A percentile compares a stretch with the other conserved stretches of the same genome.
phyloP scores from a whole-genome alignment of 2,329 filamentous ascomycete genomes.

The Fusarium bulbicola region DNA sequence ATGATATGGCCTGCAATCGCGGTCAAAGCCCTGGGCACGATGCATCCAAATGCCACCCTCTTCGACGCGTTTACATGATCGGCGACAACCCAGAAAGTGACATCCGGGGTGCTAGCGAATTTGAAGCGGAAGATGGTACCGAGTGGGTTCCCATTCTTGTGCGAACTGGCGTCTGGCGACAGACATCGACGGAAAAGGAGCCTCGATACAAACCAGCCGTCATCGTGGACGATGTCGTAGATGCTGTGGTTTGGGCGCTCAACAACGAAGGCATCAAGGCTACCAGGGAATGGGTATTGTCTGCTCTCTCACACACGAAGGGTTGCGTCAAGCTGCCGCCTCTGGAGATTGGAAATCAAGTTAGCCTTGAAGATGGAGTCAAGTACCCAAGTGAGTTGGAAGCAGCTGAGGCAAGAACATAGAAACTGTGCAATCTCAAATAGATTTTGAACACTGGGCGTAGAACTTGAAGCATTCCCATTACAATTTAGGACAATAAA shows the following conservation, averaged over 20 bases:
- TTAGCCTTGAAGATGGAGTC: not conserved
- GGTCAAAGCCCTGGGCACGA: slow-evolving; percentile 20
- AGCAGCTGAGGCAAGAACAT: slow-evolving; percentile 32
- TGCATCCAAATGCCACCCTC: slow-evolving; percentile 52
- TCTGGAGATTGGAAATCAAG: slow-evolving; percentile 16
- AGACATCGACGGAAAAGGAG: slow-evolving; percentile 50
- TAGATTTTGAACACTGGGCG: not conserved
- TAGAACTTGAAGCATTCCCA: too few relatives aligned
- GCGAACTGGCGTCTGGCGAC: slow-evolving; percentile 77
- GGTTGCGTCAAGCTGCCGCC: slow-evolving; percentile 40
- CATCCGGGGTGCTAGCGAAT: slow-evolving; percentile 86
- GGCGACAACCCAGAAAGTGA: slow-evolving; percentile 92
- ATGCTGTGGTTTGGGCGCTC: slow-evolving; percentile 81
- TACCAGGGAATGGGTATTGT: slow-evolving; percentile 45
- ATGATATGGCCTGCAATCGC: slow-evolving; percentile 38
- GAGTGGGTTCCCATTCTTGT: slow-evolving; percentile 82
- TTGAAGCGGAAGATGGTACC: slow-evolving; percentile 71
- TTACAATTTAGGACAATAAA: not conserved
- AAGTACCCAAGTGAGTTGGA: slow-evolving; percentile 38
- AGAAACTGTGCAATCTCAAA: not conserved
- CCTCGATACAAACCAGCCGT: slow-evolving; percentile 70
- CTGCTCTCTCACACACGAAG: slow-evolving; percentile 41
- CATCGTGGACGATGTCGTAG: slow-evolving; percentile 78
- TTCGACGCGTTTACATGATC: slow-evolving; percentile 90
- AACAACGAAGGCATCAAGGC: slow-evolving; percentile 59